These are phyloP conservation scores for Lasiosphaeria miniovina DNA, from an alignment of 495 filamentous ascomycete species.

Conservation along the genomic window DNA sequence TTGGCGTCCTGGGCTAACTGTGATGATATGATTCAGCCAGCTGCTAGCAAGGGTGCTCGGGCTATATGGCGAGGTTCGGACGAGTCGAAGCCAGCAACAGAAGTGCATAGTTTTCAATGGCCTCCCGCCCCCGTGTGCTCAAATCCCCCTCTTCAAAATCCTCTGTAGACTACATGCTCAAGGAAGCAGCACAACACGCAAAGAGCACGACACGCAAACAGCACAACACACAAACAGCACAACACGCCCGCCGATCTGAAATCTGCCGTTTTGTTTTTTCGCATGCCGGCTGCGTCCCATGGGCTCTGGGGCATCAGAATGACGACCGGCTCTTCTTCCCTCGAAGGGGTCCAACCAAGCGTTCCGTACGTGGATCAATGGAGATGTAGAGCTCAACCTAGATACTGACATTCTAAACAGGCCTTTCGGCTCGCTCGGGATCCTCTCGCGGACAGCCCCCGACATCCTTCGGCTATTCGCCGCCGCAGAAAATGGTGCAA, in stretches of 20 bases:
- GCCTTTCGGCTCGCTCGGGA: not conserved
- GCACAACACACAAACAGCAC: no score
- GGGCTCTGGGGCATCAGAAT: conserved; percentile 3
- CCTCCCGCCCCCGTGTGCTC: no score
- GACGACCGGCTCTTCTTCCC: not conserved
- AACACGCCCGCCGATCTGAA: not conserved
- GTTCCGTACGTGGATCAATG: not conserved
- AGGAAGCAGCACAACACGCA: no score
- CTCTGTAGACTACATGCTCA: no score
- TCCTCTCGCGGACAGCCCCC: not conserved
- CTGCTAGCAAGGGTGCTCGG: no score
- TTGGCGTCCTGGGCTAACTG: no score
- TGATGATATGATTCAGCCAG: no score
- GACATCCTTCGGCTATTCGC: not conserved
- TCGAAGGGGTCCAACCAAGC: not conserved
- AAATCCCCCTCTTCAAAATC: no score
- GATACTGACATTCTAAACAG: not conserved
- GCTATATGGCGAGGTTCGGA: no score
- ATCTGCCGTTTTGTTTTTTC: not conserved
- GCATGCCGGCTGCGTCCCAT: conserved; percentile 1
- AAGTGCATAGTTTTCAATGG: no score
- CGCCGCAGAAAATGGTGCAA: not conserved
- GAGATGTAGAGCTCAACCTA: not conserved
- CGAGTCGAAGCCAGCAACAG: no score
- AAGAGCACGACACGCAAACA: no score